Evolutionary conservation across 139 green algal species (phyloP).

Genomic region (Micractinium conductrix): DNA sequence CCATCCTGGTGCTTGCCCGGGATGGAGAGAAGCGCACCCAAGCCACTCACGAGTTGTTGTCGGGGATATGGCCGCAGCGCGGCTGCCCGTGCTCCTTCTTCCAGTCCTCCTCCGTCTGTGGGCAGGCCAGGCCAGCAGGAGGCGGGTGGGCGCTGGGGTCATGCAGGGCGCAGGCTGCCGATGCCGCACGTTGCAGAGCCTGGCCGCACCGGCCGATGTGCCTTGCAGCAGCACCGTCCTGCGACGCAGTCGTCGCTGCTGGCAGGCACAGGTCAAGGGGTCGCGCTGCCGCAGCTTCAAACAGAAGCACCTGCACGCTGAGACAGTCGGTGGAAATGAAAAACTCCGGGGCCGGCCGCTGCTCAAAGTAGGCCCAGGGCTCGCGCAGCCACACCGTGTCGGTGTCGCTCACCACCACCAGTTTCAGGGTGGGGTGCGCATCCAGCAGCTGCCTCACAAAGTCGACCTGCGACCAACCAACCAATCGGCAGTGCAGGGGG

Average conservation of each 20-base stretch:
- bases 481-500: too few relatives aligned
- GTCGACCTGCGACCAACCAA: background rate
- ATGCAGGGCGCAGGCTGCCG: too few relatives aligned
- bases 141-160: background rate
- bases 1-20: too few relatives aligned
- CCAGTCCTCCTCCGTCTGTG: conserved; percentile 17
- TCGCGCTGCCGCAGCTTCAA: too few relatives aligned
- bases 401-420: conserved; percentile 15
- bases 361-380: conserved; percentile 16
- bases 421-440: background rate
- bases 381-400: conserved; percentile 26
- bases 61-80: conserved; percentile 7
- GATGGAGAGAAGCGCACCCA: too few relatives aligned
- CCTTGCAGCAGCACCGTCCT: too few relatives aligned
- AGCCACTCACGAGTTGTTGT: conserved; percentile 3
- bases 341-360: background rate
- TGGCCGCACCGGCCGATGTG: too few relatives aligned
- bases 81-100: background rate
- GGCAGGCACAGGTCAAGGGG: too few relatives aligned
- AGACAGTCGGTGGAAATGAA: conserved; percentile 50
- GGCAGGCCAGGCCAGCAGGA: background rate
- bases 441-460: conserved; percentile 2
- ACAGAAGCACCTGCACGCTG: background rate
- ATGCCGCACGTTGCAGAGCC: too few relatives aligned
- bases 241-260: too few relatives aligned